Base-by-base conservation (phyloP, 192 early-diverging fungal species). In the Coemansia sp. region DNA sequence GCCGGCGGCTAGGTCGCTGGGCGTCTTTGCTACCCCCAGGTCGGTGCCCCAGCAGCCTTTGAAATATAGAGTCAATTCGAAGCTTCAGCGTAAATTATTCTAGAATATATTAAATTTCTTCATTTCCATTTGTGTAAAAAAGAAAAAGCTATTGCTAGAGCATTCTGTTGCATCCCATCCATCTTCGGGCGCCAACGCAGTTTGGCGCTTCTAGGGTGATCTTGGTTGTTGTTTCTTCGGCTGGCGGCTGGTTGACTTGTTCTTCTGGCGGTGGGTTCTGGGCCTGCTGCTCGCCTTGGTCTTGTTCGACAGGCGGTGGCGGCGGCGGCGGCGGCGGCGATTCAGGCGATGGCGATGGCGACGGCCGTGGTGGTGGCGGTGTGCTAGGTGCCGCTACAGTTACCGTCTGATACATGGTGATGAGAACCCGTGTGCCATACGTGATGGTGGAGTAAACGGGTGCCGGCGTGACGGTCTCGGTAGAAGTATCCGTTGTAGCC, bases 81-180 rank as follows among this genome's bases (percentile, higher is more conserved):
- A 64, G 50, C 53, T 55, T 27, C 54, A 47, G 27, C 62, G 62
- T 32, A 64, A 64, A 19, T 22, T 64, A 25, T 64, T 64, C 53
- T 64, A 32, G 20, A n/a, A n/a, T n/a, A n/a, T n/a, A n/a, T n/a
- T n/a, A n/a, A n/a, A n/a, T n/a, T n/a, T n/a, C n/a, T n/a, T n/a
- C 20, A 18, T 42, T 42, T 48, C 47, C n/a, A n/a, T 45, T 18
- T 42, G 8, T 16, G 1, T 42, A 8, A 32, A 32, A 32, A 32
- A 32, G 8, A 32, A 32, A 32, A 32, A 52, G 14, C 9, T 42
- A 16, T 51, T 22, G n/a, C n/a, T 55, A 55, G 0, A 55, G 28
- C 10, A 14, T 25, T 18, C 53, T 28, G 29, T 55, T 55, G n/a
- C 53, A 55, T 0, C 53, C 53, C 25, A 25, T 55, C 53, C 53